Evolutionary conservation across 352 stramenopile species (phyloP), one percentile per base, ranked within the genome.

Genomic region (Phytophthora nicotianae): DNA sequence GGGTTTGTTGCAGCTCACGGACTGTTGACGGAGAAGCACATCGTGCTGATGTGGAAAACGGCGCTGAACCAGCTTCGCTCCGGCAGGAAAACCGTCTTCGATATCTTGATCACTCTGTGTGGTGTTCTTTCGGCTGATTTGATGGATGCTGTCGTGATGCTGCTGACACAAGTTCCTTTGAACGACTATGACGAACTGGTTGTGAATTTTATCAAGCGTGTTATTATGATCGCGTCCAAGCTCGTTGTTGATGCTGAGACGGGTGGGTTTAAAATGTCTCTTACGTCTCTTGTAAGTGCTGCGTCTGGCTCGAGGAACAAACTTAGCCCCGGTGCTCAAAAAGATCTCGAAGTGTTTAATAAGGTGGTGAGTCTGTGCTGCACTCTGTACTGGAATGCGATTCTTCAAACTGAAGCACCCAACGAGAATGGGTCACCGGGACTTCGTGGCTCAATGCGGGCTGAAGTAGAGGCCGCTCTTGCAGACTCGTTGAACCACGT

Each of bases 381-480:
- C 14, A 92, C 77, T n/a, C 53, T 95, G 16, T 79, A 92, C 45
- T 94, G 86, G 86, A 93, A 89, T 67, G 82, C 71, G 8, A 79
- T 89, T 21, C 62, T 86, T 53, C 49, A 81, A 69, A 65, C 48
- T 21, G 60, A 84, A 54, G 35, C 62, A 10, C 47, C 42, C 23
- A 46, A 48, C 27, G 59, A 62, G 11, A 52, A 19, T 51, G 55
- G 24, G 65, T 35, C 24, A 48, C 17, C 27, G 49, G 33, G 42
- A 17, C 37, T 88, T 13, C 75, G 66, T 33, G 49, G 46, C 17
- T 67, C 62, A 17, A 75, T 89, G 65, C 70, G 68, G n/a, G 54
- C 59, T 19, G 71, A 85, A 52, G 71, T 93, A 17, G 81, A 88
- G 40, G 63, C 59, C 23, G 79, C 77, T 45, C 76, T 94, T 42